phyloP scores from a whole-genome alignment of 495 filamentous ascomycete genomes.

The Hypoxylon trugodes region DNA sequence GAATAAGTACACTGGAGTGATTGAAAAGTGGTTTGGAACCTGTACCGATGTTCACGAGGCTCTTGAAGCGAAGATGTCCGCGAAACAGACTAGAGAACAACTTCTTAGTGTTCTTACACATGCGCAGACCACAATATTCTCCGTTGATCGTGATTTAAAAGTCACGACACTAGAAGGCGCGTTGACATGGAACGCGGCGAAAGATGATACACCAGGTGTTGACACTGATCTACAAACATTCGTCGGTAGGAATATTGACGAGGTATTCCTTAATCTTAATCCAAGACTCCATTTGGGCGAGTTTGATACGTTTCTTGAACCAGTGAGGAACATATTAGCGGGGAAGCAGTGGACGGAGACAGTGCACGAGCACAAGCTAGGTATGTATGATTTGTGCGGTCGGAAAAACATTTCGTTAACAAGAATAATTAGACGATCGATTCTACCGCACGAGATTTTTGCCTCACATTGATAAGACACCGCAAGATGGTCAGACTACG shows the following conservation, averaged over 20 bases:
- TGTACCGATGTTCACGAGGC: constrained; percentile 73
- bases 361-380: constrained; percentile 59
- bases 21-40: constrained; percentile 78
- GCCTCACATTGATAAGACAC: constrained; percentile 62
- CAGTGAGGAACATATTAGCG: constrained; percentile 65
- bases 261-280: constrained; percentile 60
- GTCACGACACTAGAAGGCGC: constrained; percentile 71
- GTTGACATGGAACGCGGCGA: constrained; percentile 58
- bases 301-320: constrained; percentile 54
- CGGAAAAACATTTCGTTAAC: constrained; percentile 19
- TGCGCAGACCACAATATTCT: constrained; percentile 73
- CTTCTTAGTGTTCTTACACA: constrained; percentile 73
- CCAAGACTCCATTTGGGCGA: constrained; percentile 46
- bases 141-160: constrained; percentile 62
- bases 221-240: constrained; percentile 43
- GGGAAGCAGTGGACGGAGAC: constrained; percentile 58
- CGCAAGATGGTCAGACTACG: constrained; percentile 53
- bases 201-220: constrained; percentile 35
- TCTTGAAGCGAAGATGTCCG: constrained; percentile 66
- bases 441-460: constrained; percentile 73
- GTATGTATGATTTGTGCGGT: constrained; percentile 27
- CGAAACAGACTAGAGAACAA: constrained; percentile 66
- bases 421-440: constrained; percentile 50
- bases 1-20: constrained; percentile 65
- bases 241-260: constrained; percentile 66